Evolutionary conservation across 116 monocot species (phyloP).

Genomic region (Zostera marina): DNA sequence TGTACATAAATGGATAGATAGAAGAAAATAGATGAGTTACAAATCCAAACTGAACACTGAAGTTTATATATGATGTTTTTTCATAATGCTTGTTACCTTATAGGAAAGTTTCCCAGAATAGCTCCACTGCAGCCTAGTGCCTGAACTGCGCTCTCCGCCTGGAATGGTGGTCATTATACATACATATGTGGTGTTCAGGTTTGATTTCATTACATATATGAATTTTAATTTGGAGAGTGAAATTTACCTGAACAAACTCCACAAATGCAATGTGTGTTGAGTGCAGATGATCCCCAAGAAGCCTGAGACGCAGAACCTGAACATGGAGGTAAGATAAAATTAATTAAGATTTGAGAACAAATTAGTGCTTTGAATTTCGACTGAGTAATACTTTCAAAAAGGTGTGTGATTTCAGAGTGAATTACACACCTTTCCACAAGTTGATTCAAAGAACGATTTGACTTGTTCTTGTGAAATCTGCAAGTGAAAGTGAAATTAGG

Average conservation of each 20-base stretch:
- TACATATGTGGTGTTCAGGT: background rate
- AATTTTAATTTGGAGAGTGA: background rate
- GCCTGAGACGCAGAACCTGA: slow-evolving; percentile 37
- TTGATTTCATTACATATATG: background rate
- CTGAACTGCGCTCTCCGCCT: slow-evolving; percentile 24
- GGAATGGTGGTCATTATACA: slow-evolving; percentile 1
- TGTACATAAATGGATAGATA: background rate
- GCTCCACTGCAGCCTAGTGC: slow-evolving; percentile 33
- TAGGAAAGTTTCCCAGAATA: slow-evolving; percentile 15
- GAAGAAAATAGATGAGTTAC: background rate
- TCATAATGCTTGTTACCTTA: slow-evolving; percentile 11
- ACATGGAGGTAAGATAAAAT: no score
- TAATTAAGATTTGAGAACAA: background rate
- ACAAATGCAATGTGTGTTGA: slow-evolving; percentile 46
- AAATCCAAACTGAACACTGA: no score
- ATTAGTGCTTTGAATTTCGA: background rate
- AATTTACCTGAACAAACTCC: slow-evolving; percentile 33
- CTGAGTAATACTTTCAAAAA: background rate
- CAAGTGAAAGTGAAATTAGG: slow-evolving; percentile 7
- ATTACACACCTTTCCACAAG: slow-evolving; percentile 50
- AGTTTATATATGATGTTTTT: background rate
- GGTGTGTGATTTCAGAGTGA: background rate
- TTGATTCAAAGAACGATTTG: slow-evolving; percentile 53
- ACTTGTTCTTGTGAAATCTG: slow-evolving; percentile 70
- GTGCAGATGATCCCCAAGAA: slow-evolving; percentile 19